These are phyloP conservation scores for Paecilomyces dactylethromorphus DNA, from an alignment of 2,329 filamentous ascomycete genomes.

Conservation along the genomic window DNA sequence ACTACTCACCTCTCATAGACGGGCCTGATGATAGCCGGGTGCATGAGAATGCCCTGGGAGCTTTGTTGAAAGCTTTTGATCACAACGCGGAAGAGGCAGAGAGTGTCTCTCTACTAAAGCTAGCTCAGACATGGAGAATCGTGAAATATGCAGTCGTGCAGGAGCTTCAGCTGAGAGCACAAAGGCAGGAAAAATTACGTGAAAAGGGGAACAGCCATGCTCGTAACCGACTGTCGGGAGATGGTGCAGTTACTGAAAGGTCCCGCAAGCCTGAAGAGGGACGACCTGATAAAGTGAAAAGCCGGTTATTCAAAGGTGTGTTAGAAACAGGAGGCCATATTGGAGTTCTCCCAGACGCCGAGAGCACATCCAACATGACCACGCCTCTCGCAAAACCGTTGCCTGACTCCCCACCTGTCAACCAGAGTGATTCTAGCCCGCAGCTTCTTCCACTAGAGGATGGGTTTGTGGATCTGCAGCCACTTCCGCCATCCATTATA, in stretches of 20 bases:
- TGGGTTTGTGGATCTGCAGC: slow-evolving; percentile 31
- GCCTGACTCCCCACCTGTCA: slow-evolving; percentile 32
- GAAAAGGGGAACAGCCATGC: slow-evolving; percentile 14
- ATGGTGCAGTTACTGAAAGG: slow-evolving; percentile 20
- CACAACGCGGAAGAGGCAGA: slow-evolving; percentile 51
- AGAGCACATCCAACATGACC: slow-evolving; percentile 50
- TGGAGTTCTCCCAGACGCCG: slow-evolving; percentile 28
- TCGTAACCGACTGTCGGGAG: slow-evolving; percentile 22
- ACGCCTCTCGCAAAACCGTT: slow-evolving; percentile 49
- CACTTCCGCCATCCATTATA: slow-evolving; percentile 37
- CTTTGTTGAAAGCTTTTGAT: slow-evolving; percentile 40
- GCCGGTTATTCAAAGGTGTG: slow-evolving; percentile 37
- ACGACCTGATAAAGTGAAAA: slow-evolving; percentile 34
- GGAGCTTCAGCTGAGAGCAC: slow-evolving; percentile 39
- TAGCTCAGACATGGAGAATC: slow-evolving; percentile 56
- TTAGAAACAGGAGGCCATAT: slow-evolving; percentile 29
- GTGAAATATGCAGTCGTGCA: slow-evolving; percentile 45
- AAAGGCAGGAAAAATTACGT: slow-evolving; percentile 19
- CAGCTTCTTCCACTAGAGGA: slow-evolving; percentile 26
- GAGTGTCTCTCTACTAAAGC: slow-evolving; percentile 41
- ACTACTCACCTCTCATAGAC: slow-evolving; percentile 35
- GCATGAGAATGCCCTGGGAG: slow-evolving; percentile 20
- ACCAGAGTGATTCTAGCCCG: slow-evolving; percentile 19
- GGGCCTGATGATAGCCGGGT: slow-evolving; percentile 14
- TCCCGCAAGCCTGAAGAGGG: slow-evolving; percentile 21